Conservation (phyloP, 2,329 filamentous ascomycete species). For the Aphanocladium album region DNA sequence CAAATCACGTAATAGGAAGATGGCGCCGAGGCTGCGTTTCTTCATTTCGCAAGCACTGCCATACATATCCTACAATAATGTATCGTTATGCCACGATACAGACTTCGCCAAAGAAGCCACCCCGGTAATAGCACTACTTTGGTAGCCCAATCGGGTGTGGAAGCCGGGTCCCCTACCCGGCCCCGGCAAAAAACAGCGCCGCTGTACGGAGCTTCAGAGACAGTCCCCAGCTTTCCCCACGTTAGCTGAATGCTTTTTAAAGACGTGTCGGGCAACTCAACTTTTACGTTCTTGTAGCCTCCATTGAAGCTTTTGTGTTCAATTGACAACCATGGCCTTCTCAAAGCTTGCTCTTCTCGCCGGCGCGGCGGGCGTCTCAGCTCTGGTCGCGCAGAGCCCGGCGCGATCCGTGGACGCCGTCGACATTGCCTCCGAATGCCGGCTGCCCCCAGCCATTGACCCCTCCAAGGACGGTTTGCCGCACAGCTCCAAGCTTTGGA, state of each 20-base stretch:
- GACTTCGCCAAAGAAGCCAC: not conserved
- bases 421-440: constrained; percentile 23
- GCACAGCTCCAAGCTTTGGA: constrained; percentile 27
- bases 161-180: not conserved
- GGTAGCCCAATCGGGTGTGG: not conserved
- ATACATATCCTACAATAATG: not conserved
- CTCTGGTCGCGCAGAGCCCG: constrained; percentile 1
- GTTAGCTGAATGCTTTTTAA: not conserved
- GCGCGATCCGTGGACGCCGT: constrained; percentile 3
- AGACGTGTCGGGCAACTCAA: not conserved
- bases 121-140: not conserved
- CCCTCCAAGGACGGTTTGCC: constrained; percentile 29
- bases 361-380: not conserved
- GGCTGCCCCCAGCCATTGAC: constrained; percentile 29
- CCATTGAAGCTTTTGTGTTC: not conserved
- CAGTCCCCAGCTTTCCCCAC: not conserved
- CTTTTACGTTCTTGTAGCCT: not conserved
- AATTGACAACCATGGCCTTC: constrained; percentile 2
- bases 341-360: constrained; percentile 13
- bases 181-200: not conserved
- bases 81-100: not conserved
- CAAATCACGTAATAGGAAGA: not conserved
- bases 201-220: not conserved
- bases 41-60: not conserved
- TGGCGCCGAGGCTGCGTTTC: too few relatives aligned